These are phyloP conservation scores for Sporothrix phasma DNA, from an alignment of 2,329 filamentous ascomycete genomes.

Conservation along the genomic window DNA sequence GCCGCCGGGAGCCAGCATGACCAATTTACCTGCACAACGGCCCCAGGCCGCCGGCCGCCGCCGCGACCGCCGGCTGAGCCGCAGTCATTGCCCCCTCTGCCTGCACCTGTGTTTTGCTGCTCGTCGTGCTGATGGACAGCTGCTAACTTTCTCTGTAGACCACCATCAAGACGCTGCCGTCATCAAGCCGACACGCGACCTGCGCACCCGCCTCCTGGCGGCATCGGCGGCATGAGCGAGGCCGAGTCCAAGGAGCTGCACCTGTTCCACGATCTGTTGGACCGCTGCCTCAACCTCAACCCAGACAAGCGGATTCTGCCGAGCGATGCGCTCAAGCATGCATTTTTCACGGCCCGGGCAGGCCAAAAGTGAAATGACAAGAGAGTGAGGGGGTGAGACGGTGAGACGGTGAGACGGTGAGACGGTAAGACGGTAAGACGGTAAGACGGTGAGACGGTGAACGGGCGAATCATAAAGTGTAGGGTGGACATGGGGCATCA, in stretches of 20 bases:
- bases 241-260: constrained; percentile 67
- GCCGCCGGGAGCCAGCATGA: too few relatives aligned
- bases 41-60: background rate
- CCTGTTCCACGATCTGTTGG: constrained; percentile 76
- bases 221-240: constrained; percentile 64
- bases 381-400: background rate
- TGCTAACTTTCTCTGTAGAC: constrained; percentile 37
- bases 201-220: constrained; percentile 69
- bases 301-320: constrained; percentile 87
- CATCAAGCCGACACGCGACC: constrained; percentile 67
- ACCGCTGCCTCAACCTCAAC: constrained; percentile 80
- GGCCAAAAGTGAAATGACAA: background rate
- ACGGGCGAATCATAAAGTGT: too few relatives aligned
- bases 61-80: background rate
- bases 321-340: constrained; percentile 75
- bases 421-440: too few relatives aligned
- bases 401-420: too few relatives aligned
- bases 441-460: too few relatives aligned
- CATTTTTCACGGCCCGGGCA: constrained; percentile 57
- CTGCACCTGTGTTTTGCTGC: background rate
- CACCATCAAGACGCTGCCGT: constrained; percentile 55
- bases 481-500: too few relatives aligned
- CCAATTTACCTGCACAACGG: too few relatives aligned
- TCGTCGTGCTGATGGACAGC: background rate
- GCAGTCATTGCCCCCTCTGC: background rate